Conservation (phyloP, 257 asterid species). For the Nicotiana tomentosiformis region DNA sequence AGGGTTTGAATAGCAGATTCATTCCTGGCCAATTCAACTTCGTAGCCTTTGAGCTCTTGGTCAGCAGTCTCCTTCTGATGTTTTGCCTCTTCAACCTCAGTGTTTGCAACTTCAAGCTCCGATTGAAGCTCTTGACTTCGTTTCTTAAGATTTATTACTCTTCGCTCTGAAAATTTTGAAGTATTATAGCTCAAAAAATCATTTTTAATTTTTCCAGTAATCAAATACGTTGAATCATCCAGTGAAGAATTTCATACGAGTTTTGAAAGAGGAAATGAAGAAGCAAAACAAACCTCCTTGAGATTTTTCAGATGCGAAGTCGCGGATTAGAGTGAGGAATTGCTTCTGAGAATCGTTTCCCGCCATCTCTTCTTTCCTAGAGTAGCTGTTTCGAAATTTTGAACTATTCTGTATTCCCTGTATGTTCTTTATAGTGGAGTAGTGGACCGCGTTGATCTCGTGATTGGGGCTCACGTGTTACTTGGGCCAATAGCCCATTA, state of each 20-base stretch:
- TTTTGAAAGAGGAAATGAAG: neutral
- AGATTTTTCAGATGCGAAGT: slow-evolving; percentile 55
- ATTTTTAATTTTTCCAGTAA: neutral
- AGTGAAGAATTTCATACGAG: neutral
- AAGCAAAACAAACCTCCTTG: slow-evolving; percentile 51
- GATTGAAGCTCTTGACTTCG: slow-evolving; percentile 50
- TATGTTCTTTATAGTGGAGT: neutral
- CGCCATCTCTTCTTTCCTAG: slow-evolving; percentile 49
- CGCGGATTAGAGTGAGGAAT: slow-evolving; percentile 60
- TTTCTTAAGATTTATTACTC: slow-evolving; percentile 52
- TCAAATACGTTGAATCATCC: neutral
- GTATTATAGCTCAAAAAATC: neutral
- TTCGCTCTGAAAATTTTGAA: slow-evolving; percentile 33
- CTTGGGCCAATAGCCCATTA: too few species aligned
- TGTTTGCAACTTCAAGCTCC: slow-evolving; percentile 40
- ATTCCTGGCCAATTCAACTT: slow-evolving; percentile 57
- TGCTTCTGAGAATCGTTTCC: slow-evolving; percentile 66
- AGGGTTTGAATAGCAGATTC: slow-evolving; percentile 56
- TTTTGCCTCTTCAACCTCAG: slow-evolving; percentile 57
- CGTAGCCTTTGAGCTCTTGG: slow-evolving; percentile 68
- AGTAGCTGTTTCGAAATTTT: neutral
- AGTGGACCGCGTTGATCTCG: neutral
- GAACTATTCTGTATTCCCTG: neutral
- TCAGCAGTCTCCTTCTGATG: slow-evolving; percentile 51
- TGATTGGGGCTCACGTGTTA: too few species aligned